These are phyloP conservation scores for Chamaenerion angustifolium DNA, from an alignment of 345 rosid genomes.

Conservation along the genomic window DNA sequence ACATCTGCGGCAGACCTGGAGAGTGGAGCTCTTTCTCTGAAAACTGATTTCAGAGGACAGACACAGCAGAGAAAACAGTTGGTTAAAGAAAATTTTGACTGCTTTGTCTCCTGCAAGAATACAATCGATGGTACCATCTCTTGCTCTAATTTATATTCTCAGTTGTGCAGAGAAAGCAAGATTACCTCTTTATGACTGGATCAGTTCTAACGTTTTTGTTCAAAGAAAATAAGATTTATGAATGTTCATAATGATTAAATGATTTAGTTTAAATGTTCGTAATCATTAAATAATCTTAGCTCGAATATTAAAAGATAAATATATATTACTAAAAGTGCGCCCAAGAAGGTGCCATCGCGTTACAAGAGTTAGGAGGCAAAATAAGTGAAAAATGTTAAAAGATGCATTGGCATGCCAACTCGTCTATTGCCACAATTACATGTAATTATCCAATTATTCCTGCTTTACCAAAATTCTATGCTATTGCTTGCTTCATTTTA, in stretches of 20 bases:
- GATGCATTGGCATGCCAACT: too few relatives aligned
- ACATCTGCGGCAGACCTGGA: conserved; percentile 84
- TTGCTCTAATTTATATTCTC: neutral
- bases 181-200: too few relatives aligned
- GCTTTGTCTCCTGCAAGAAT: conserved; percentile 98
- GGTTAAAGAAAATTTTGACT: conserved; percentile 95
- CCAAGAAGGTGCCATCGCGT: too few relatives aligned
- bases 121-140: conserved; percentile 78
- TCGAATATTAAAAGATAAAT: too few relatives aligned
- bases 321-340: too few relatives aligned
- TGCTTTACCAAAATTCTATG: neutral
- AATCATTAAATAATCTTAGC: neutral
- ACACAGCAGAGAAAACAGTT: conserved; percentile 85
- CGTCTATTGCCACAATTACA: too few relatives aligned
- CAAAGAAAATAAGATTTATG: neutral
- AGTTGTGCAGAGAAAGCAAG: too few relatives aligned
- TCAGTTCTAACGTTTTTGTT: neutral
- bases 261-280: neutral
- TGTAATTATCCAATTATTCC: too few relatives aligned
- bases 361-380: too few relatives aligned
- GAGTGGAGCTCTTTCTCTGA: conserved; percentile 83
- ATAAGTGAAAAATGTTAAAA: too few relatives aligned
- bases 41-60: conserved; percentile 88
- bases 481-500: neutral
- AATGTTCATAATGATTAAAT: neutral